Evolutionary conservation across 345 rosid genomes (phyloP).

Genomic region (Linum tenue): DNA sequence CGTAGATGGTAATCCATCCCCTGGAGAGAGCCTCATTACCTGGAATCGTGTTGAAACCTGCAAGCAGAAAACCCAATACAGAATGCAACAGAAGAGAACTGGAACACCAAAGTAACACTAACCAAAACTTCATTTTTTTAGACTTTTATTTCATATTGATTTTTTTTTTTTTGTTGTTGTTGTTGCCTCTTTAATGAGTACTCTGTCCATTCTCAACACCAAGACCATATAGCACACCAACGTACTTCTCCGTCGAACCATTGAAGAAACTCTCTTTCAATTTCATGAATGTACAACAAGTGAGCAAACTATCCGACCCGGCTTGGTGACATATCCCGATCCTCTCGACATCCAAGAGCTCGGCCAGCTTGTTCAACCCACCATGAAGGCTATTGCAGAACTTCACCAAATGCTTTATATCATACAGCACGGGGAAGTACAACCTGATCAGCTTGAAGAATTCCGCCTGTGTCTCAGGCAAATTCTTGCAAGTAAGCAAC

Average conservation of each 20-base stretch:
- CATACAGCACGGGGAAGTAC: slow-evolving; percentile 56
- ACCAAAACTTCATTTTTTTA: not conserved
- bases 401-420: slow-evolving; percentile 65
- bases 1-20: too few relatives aligned
- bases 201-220: slow-evolving; percentile 59
- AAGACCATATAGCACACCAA: slow-evolving; percentile 68
- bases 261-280: slow-evolving; percentile 55
- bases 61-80: not conserved
- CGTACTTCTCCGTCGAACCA: slow-evolving; percentile 52
- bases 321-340: slow-evolving; percentile 73
- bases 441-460: slow-evolving; percentile 44
- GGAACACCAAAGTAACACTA: not conserved
- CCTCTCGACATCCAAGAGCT: slow-evolving; percentile 55
- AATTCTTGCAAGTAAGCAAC: slow-evolving; percentile 46
- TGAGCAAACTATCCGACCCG: slow-evolving; percentile 75
- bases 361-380: slow-evolving; percentile 69
- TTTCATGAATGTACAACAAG: slow-evolving; percentile 64
- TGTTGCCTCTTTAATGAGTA: slow-evolving; percentile 18
- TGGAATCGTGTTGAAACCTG: not conserved
- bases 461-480: slow-evolving; percentile 39
- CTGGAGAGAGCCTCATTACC: not conserved
- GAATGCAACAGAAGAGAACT: not conserved
- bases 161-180: slow-evolving; percentile 8
- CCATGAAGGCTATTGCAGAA: slow-evolving; percentile 67
- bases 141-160: not conserved